Conservation (phyloP, 768 basidiomycete genomes). For the Kwoniella bestiolae region DNA sequence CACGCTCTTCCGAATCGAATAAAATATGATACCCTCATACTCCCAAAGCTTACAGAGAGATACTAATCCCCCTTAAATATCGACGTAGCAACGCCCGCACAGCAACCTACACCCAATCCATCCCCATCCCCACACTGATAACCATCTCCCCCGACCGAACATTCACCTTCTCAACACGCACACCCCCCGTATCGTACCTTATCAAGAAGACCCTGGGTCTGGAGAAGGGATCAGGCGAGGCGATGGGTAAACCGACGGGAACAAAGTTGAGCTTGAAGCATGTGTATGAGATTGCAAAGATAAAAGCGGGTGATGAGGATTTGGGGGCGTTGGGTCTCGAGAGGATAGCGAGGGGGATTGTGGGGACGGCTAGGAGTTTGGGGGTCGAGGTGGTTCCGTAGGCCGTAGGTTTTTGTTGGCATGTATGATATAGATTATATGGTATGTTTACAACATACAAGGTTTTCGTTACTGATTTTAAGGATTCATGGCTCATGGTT, state of each 20-base stretch:
- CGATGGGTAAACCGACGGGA: constrained; percentile 44
- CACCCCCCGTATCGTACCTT: constrained; percentile 86
- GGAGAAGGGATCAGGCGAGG: constrained; percentile 77
- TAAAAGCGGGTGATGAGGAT: constrained; percentile 89
- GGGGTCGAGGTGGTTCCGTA: constrained; percentile 88
- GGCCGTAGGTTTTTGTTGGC: background rate
- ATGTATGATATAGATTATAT: no score
- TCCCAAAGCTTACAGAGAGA: no score
- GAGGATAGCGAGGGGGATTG: constrained; percentile 81
- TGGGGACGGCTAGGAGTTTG: constrained; percentile 85
- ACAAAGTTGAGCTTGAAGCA: constrained; percentile 86
- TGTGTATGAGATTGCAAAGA: constrained; percentile 97
- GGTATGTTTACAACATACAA: background rate
- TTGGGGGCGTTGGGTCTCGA: constrained; percentile 84
- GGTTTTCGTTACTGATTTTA: no score
- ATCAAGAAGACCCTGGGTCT: constrained; percentile 88
- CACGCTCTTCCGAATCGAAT: no score
- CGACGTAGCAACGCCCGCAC: constrained; percentile 78
- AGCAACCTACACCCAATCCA: constrained; percentile 78
- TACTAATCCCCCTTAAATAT: background rate
- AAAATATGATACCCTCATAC: no score
- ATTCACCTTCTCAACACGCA: constrained; percentile 83
- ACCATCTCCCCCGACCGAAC: constrained; percentile 92
- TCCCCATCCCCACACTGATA: constrained; percentile 89
- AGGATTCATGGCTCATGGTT: no score